These are phyloP conservation scores for Allium sativum DNA, from an alignment of 106 monocot genomes.

Conservation along the genomic window DNA sequence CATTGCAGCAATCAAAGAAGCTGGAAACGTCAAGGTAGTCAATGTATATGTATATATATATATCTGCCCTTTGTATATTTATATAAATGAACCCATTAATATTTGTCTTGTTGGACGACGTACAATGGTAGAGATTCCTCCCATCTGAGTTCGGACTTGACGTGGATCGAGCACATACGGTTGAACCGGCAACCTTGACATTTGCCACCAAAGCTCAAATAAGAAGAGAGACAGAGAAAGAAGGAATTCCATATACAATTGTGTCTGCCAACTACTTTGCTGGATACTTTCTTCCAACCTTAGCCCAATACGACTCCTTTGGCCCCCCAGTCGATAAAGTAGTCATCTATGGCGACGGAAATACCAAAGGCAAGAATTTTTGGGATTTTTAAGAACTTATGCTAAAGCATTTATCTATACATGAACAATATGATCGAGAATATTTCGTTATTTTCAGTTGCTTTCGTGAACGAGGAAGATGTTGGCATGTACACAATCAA, in stretches of 20 bases:
- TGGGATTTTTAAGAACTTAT: background rate
- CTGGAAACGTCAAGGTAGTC: constrained; percentile 35
- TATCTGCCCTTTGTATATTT: no score
- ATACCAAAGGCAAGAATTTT: constrained; percentile 29
- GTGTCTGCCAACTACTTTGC: constrained; percentile 52
- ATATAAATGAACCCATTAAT: no score
- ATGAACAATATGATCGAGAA: background rate
- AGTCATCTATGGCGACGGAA: constrained; percentile 58
- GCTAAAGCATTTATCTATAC: background rate
- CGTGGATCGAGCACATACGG: constrained; percentile 26
- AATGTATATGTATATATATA: no score
- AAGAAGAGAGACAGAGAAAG: constrained; percentile 27
- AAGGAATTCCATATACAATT: constrained; percentile 45
- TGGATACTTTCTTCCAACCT: constrained; percentile 31
- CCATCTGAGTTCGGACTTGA: constrained; percentile 70
- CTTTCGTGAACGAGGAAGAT: constrained; percentile 43
- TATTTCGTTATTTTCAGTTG: constrained; percentile 10
- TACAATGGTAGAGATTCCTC: constrained; percentile 22
- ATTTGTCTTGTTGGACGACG: no score
- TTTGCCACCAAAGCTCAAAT: constrained; percentile 26
- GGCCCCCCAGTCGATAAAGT: constrained; percentile 39
- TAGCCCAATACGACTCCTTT: constrained; percentile 18
- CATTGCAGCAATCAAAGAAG: constrained; percentile 41
- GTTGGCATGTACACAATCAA: constrained; percentile 42
- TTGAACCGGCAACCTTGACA: constrained; percentile 30